Evolutionary conservation across 345 rosid genomes (phyloP).

Genomic region (Eucalyptus melliodora): DNA sequence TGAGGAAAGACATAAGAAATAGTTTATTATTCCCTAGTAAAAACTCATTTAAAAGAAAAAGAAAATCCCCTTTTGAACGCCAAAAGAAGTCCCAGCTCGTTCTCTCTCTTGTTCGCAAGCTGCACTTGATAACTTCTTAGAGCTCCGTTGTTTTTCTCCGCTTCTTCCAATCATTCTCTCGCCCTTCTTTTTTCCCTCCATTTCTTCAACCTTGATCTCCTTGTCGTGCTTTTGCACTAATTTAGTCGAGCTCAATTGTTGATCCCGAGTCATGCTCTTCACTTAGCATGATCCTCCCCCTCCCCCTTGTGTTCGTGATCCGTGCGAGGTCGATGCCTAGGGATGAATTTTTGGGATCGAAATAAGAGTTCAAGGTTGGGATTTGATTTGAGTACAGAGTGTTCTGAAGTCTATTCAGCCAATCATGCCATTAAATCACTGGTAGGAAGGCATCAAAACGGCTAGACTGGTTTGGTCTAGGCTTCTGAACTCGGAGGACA

Average conservation of each 20-base stretch:
- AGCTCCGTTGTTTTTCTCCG: background rate
- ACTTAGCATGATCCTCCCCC: background rate
- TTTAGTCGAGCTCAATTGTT: background rate
- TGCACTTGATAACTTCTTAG: background rate
- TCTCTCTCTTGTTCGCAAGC: background rate
- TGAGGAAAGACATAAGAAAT: background rate
- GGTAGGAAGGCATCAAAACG: slow-evolving; percentile 57
- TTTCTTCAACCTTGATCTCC: background rate
- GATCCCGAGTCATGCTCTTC: background rate
- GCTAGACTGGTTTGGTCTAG: slow-evolving; percentile 62
- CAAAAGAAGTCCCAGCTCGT: background rate
- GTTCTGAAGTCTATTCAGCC: background rate
- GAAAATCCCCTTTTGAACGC: background rate
- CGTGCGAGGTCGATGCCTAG: background rate
- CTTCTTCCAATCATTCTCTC: background rate
- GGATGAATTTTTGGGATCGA: background rate
- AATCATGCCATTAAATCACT: slow-evolving; percentile 60
- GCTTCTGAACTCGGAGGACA: slow-evolving; percentile 60
- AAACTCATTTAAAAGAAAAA: background rate
- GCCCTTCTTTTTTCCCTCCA: background rate
- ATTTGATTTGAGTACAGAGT: background rate
- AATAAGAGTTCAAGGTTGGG: background rate
- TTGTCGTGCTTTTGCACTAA: background rate
- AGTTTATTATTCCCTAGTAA: background rate
- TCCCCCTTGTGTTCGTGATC: background rate